phyloP scores from a whole-genome alignment of 192 early-diverging fungal species.

The Coemansia sp. region DNA sequence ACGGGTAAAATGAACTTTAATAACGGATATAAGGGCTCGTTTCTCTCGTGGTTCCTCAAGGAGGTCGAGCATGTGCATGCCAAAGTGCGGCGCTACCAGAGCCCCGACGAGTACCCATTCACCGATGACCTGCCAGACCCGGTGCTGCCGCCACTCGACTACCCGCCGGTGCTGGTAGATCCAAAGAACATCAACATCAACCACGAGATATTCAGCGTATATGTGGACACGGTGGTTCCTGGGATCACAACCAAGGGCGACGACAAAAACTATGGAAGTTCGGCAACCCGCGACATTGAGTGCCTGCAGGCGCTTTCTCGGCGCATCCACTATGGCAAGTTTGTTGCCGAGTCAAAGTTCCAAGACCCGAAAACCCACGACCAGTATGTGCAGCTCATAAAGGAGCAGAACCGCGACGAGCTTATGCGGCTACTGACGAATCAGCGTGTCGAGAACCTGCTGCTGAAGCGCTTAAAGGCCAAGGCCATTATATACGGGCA shows the following conservation, averaged over 20 bases:
- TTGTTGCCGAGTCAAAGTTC: conserved; percentile 97
- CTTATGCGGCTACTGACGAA: conserved; percentile 90
- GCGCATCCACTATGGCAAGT: conserved; percentile 97
- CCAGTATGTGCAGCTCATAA: conserved; percentile 74
- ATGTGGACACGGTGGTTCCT: conserved; percentile 78
- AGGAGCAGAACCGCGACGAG: conserved; percentile 65
- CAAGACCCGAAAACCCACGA: conserved; percentile 71
- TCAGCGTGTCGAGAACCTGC: conserved; percentile 72
- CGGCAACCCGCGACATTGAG: conserved; percentile 92
- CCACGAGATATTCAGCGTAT: conserved; percentile 75
- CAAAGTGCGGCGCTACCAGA: conserved; percentile 77
- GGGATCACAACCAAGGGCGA: conserved; percentile 69
- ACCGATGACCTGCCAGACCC: conserved; percentile 77
- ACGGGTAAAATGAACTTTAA: conserved; percentile 65
- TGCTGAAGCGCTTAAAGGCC: conserved; percentile 76
- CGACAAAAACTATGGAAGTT: conserved; percentile 88
- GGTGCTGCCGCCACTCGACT: conserved; percentile 79
- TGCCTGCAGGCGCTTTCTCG: conserved; percentile 87
- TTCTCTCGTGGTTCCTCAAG: conserved; percentile 85
- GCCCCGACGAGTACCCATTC: conserved; percentile 97
- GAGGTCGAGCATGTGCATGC: conserved; percentile 92
- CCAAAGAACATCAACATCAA: conserved; percentile 88
- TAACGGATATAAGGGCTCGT: conserved; percentile 68
- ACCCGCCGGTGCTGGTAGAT: conserved; percentile 69
- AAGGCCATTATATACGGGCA: conserved; percentile 95